phyloP scores from a whole-genome alignment of 805 yeast species.

The Ogataea nonfermentans region DNA sequence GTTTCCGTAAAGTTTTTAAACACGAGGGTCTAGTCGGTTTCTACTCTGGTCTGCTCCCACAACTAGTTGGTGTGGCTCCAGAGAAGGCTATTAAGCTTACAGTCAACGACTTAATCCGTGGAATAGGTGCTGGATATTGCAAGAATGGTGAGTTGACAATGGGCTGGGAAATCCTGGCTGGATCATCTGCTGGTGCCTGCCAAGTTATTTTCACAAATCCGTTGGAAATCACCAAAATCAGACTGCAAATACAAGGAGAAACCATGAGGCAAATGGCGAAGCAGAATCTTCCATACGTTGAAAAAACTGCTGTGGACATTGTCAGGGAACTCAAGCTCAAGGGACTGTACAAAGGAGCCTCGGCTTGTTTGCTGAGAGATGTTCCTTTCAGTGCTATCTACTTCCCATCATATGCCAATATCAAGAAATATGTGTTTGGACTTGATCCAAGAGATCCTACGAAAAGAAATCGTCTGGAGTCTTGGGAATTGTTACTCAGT shows the following conservation, averaged over 20 bases:
- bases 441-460: constrained; percentile 72
- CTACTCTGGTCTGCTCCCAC: constrained; percentile 92
- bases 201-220: constrained; percentile 97
- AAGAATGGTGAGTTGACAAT: constrained; percentile 48
- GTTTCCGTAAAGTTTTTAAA: constrained; percentile 72
- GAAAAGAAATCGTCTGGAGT: constrained; percentile 57
- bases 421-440: constrained; percentile 76
- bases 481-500: constrained; percentile 80
- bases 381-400: constrained; percentile 96
- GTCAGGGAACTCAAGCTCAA: constrained; percentile 74
- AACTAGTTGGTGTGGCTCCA: constrained; percentile 95
- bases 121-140: constrained; percentile 55
- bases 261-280: constrained; percentile 39
- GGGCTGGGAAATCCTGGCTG: constrained; percentile 76
- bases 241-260: constrained; percentile 92
- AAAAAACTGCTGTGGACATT: constrained; percentile 63
- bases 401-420: constrained; percentile 95
- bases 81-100: constrained; percentile 97
- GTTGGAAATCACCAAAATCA: constrained; percentile 89
- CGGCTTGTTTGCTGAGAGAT: constrained; percentile 90
- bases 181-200: constrained; percentile 94
- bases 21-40: constrained; percentile 83
- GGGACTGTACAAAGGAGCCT: constrained; percentile 89
- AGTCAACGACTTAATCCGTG: constrained; percentile 84
- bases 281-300: constrained; percentile 31